Evolutionary conservation across 177 flowering plant genomes (phyloP).

Genomic region (Telopea speciosissima): DNA sequence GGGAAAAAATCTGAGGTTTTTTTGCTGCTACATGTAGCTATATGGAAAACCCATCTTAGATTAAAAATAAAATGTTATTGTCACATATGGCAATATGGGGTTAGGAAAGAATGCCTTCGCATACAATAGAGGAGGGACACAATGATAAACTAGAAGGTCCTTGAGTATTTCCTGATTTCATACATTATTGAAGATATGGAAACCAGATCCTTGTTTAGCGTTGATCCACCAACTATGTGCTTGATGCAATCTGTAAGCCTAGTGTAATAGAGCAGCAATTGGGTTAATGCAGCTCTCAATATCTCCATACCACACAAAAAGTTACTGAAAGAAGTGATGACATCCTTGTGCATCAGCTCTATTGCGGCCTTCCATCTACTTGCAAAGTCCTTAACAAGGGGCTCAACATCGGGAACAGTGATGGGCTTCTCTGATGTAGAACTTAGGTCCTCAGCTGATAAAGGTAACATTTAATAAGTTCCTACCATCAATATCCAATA

Average conservation of each 20-base stretch:
- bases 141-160: constrained; percentile 48
- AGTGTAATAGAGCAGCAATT: constrained; percentile 88
- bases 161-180: constrained; percentile 85
- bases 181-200: constrained; percentile 90
- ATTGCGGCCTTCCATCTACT: constrained; percentile 94
- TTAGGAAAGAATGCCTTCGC: no score
- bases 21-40: no score
- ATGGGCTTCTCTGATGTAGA: constrained; percentile 56
- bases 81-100: no score
- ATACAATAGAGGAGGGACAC: no score
- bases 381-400: constrained; percentile 88
- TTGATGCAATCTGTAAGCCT: constrained; percentile 88
- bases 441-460: constrained; percentile 71
- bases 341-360: constrained; percentile 97
- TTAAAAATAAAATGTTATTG: no score
- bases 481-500: not conserved
- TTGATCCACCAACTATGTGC: constrained; percentile 61
- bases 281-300: constrained; percentile 89
- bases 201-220: constrained; percentile 86
- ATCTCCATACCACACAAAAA: constrained; percentile 98
- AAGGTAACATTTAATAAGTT: constrained; percentile 3
- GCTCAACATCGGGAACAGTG: constrained; percentile 76
- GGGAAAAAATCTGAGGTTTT: no score
- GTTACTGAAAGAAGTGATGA: constrained; percentile 94
- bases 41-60: no score